Conservation (phyloP, 2,329 filamentous ascomycete species). For the Pleurostoma richardsiae region DNA sequence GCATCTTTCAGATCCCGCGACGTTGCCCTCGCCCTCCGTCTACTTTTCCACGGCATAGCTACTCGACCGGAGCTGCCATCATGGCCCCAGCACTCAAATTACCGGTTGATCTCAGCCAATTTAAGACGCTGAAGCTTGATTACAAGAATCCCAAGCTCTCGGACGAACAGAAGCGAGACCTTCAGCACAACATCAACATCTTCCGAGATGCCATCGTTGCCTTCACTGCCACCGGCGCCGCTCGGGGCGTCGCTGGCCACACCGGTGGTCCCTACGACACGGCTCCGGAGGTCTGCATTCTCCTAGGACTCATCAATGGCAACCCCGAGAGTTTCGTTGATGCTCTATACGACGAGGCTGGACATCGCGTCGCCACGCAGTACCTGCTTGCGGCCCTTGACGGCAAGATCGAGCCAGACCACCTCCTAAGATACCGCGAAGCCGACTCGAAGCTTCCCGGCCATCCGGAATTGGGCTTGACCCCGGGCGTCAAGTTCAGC, state of each 20-base stretch:
- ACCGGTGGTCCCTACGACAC: constrained; percentile 33
- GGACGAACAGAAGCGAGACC: constrained; percentile 25
- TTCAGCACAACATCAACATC: constrained; percentile 28
- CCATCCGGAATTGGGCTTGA: constrained; percentile 31
- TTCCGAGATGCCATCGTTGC: constrained; percentile 31
- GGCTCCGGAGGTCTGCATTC: constrained; percentile 30
- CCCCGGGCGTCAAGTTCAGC: constrained; percentile 30
- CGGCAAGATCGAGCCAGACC: constrained; percentile 26
- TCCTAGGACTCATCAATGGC: constrained; percentile 26
- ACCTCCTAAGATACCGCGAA: constrained; percentile 32
- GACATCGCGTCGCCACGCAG: constrained; percentile 32
- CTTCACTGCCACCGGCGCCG: constrained; percentile 29
- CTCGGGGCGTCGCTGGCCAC: constrained; percentile 28
- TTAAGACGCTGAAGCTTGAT: constrained; percentile 28
- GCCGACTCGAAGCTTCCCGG: constrained; percentile 31
- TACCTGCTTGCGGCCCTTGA: constrained; percentile 29
- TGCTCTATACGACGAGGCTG: constrained; percentile 29
- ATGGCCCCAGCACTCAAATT: neutral
- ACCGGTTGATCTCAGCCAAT: constrained; percentile 24
- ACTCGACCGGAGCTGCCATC: neutral
- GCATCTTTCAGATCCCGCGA: neutral
- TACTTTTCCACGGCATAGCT: neutral
- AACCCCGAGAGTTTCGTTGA: constrained; percentile 24
- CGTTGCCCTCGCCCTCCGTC: too few relatives aligned
- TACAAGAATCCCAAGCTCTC: constrained; percentile 25